Evolutionary conservation across 208 protist species (phyloP), one percentile per base, ranked within the genome.

Genomic region (Leishmania martiniquensis): DNA sequence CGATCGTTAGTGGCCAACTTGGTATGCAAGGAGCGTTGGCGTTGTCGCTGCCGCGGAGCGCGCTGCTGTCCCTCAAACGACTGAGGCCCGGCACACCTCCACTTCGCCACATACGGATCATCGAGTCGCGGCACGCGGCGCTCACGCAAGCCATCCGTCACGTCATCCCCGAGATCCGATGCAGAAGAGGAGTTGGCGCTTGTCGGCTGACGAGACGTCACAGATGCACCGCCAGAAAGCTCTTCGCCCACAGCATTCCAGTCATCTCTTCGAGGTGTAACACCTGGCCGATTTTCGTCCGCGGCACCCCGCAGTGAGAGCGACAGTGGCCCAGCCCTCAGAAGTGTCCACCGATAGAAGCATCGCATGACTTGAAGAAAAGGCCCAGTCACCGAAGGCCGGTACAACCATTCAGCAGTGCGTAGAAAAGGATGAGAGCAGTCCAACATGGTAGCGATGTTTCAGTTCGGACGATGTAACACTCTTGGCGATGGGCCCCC

Each of bases 61-160:
- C 34, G 34, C 32, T 3, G n/a, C 4, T 22, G 60, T 34, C 7
- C 1, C 2, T 20, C 17, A 12, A n/a, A 12, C 6, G 60, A 29
- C 5, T 66, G 34, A 0, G 32, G 17, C 15, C 15, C 66, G 10
- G 34, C 47, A 39, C 51, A 70, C 37, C 77, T 75, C 25, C 70
- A 63, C 49, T 71, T 76, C n/a, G 44, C n/a, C 22, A 63, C 66
- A 49, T 75, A 72, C 15, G 59, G 22, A 12, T 49, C 5, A 49
- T 81, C 75, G 17, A 65, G n/a, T 29, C 81, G 55, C 22, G 47
- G 69, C 25, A 72, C 60, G 15, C 42, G 73, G 0, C 63, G 54
- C 5, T 4, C 47, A 0, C 51, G 51, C 17, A 57, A 32, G 29
- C 65, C 52, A 42, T 29, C 65, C 2, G 72, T 44, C 32, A 60